These are phyloP conservation scores for Hanseniaspora clermontiae DNA, from an alignment of 805 yeast species.

Conservation along the genomic window DNA sequence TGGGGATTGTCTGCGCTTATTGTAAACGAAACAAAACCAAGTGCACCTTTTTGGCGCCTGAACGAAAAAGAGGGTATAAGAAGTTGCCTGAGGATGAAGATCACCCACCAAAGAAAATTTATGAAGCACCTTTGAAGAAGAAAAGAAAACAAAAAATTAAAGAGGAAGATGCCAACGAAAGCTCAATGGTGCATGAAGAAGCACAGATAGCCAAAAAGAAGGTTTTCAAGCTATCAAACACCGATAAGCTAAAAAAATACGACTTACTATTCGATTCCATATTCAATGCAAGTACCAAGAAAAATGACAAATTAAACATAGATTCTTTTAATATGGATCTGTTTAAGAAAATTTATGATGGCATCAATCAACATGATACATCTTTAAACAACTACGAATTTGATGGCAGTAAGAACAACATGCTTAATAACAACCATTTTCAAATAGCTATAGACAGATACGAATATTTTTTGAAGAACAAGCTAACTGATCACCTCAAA, in stretches of 20 bases:
- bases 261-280: slow-evolving; percentile 19
- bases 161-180: background rate
- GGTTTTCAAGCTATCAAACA: slow-evolving; percentile 12
- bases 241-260: slow-evolving; percentile 19
- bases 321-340: slow-evolving; percentile 21
- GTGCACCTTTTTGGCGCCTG: slow-evolving; percentile 12
- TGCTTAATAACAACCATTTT: slow-evolving; percentile 1
- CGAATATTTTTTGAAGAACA: slow-evolving; percentile 1
- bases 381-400: background rate
- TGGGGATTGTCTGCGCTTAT: slow-evolving; percentile 4
- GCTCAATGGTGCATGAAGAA: background rate
- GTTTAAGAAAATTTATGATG: slow-evolving; percentile 21
- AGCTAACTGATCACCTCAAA: background rate
- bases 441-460: slow-evolving; percentile 11
- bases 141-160: background rate
- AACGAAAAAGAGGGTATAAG: slow-evolving; percentile 10
- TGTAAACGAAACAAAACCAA: background rate
- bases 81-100: background rate
- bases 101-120: background rate
- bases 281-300: slow-evolving; percentile 8
- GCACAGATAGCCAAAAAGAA: background rate
- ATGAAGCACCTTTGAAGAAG: background rate
- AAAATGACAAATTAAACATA: slow-evolving; percentile 13
- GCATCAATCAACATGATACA: slow-evolving; percentile 14
- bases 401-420: slow-evolving; percentile 2